phyloP scores from a whole-genome alignment of 2,329 filamentous ascomycete genomes.

The Nothomitra cinnamomea region DNA sequence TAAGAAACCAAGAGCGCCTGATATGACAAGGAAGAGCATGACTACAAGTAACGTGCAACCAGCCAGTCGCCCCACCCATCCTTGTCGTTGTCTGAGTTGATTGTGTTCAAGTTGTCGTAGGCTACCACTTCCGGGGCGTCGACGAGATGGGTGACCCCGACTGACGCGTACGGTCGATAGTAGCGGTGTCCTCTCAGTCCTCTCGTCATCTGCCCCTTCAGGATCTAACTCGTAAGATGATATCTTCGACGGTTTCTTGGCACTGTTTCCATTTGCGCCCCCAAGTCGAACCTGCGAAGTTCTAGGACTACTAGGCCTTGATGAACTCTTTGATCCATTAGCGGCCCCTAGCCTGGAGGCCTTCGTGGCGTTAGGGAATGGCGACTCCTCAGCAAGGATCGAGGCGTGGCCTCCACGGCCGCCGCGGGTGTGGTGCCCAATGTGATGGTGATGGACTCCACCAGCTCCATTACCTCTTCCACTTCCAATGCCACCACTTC shows the following conservation, averaged over 20 bases:
- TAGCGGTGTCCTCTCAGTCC: constrained; percentile 75
- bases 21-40: constrained; percentile 63
- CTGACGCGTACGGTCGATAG: constrained; percentile 47
- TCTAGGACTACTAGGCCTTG: constrained; percentile 53
- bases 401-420: constrained; percentile 50
- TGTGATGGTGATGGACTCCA: constrained; percentile 56
- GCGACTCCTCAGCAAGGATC: constrained; percentile 60
- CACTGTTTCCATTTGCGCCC: constrained; percentile 18
- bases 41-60: constrained; percentile 73
- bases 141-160: constrained; percentile 33
- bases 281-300: constrained; percentile 30
- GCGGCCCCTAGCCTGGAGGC: constrained; percentile 34
- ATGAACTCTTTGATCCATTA: constrained; percentile 41
- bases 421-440: constrained; percentile 60
- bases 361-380: constrained; percentile 56
- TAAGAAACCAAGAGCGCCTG: constrained; percentile 76
- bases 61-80: constrained; percentile 40
- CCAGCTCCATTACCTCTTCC: constrained; percentile 46
- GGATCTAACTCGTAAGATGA: constrained; percentile 70
- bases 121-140: constrained; percentile 37
- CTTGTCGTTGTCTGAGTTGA: constrained; percentile 32
- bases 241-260: constrained; percentile 42
- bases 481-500: constrained; percentile 42
- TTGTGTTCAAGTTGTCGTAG: constrained; percentile 59
- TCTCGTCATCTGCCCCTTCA: constrained; percentile 55